These are phyloP conservation scores for Hymenoscyphus fraxineus DNA, from an alignment of 2,329 filamentous ascomycete species.

Conservation along the genomic window DNA sequence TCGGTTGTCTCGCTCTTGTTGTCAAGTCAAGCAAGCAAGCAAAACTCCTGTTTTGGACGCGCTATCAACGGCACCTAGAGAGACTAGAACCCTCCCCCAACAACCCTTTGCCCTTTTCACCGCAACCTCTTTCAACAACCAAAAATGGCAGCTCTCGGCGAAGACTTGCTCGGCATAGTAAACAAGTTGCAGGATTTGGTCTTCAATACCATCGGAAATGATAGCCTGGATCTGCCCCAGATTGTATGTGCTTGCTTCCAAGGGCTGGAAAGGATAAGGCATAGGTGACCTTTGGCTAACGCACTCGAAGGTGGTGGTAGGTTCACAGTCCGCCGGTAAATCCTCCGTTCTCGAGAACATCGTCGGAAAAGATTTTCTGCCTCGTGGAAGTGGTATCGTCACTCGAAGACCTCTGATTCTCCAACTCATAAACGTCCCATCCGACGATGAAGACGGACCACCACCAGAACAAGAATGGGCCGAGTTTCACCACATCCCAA, in stretches of 20 bases:
- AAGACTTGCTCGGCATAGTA: conserved; percentile 90
- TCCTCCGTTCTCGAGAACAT: conserved; percentile 99
- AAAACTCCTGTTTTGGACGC: conserved; percentile 4
- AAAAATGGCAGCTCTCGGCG: conserved; percentile 86
- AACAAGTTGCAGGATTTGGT: conserved; percentile 98
- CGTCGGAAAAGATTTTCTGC: conserved; percentile 94
- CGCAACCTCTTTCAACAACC: conserved; percentile 13
- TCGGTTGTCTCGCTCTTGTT: background rate
- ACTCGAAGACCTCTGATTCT: conserved; percentile 91
- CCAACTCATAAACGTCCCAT: conserved; percentile 94
- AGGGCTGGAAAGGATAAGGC: conserved; percentile 17
- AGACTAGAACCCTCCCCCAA: background rate
- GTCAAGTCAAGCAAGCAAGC: background rate
- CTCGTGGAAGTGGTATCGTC: conserved; percentile 93
- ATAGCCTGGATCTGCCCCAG: conserved; percentile 94
- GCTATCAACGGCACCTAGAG: background rate
- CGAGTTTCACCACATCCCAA: conserved; percentile 93
- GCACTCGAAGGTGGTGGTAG: conserved; percentile 72
- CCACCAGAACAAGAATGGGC: conserved; percentile 72
- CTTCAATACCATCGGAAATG: conserved; percentile 99
- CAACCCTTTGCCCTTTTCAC: background rate
- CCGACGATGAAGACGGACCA: conserved; percentile 67
- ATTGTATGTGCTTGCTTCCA: conserved; percentile 65
- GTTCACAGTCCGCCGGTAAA: conserved; percentile 97
- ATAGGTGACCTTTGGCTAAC: conserved; percentile 6